Percentiles rank a stretch among this genome's conserved stretches.
phyloP scores from a whole-genome alignment of 73 alveolate genomes.

The Urostyla sp. region DNA sequence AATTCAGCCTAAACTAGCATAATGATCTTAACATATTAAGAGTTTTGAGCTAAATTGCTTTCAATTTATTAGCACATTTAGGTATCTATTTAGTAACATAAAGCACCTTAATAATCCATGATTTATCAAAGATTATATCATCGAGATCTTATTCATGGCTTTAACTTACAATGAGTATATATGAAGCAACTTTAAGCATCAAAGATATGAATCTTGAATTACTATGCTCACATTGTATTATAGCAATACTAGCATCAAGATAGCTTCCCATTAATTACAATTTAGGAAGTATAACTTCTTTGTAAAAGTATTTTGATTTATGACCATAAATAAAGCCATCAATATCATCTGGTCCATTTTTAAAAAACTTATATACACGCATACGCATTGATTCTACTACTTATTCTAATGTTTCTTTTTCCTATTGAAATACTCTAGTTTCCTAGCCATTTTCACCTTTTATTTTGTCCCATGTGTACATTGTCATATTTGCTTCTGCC shows the following conservation, averaged over 20 bases:
- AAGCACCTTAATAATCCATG: constrained; percentile 53
- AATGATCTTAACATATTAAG: constrained; percentile 32
- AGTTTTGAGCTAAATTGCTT: constrained; percentile 2
- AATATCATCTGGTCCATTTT: constrained; percentile 36
- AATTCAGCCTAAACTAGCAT: constrained; percentile 31
- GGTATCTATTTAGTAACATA: constrained; percentile 14
- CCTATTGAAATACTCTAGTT: constrained; percentile 17
- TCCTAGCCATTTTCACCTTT: constrained; percentile 14
- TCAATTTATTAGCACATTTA: constrained; percentile 32
- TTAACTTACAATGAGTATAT: constrained; percentile 34
- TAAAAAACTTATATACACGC: constrained; percentile 29
- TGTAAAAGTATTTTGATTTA: constrained; percentile 7
- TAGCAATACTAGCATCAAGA: constrained; percentile 9
- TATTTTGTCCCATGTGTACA: constrained; percentile 61
- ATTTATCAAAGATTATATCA: constrained; percentile 12
- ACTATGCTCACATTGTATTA: constrained; percentile 58
- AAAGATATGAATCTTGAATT: constrained; percentile 41
- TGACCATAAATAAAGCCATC: constrained; percentile 20
- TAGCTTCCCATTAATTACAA: not conserved
- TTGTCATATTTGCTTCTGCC: constrained; percentile 50
- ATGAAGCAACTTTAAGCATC: constrained; percentile 51
- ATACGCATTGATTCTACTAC: constrained; percentile 11
- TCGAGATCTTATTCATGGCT: constrained; percentile 27
- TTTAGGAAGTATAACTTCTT: constrained; percentile 10
- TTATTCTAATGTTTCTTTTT: constrained; percentile 6